A percentile compares a stretch with the other conserved stretches of the same genome.
Evolutionary conservation across 805 yeast species (phyloP).

Genomic region (Priceomyces medius): DNA sequence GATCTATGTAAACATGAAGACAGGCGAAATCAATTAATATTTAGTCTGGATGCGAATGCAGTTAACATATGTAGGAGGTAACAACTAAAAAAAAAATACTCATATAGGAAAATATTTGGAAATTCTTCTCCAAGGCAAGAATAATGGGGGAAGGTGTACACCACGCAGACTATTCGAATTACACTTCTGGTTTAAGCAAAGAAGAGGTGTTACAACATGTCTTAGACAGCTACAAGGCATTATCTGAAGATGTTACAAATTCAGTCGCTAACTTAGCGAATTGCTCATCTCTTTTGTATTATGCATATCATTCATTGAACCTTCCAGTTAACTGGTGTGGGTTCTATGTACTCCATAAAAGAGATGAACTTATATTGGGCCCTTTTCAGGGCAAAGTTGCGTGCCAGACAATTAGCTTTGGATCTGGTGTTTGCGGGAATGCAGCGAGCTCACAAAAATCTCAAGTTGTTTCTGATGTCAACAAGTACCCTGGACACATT

Average conservation of each 20-base stretch:
- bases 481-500: constrained; percentile 84
- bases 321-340: constrained; percentile 88
- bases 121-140: too few species aligned
- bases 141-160: constrained; percentile 16
- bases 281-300: constrained; percentile 84
- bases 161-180: constrained; percentile 77
- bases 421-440: constrained; percentile 89
- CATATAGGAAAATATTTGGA: too few species aligned
- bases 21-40: background rate
- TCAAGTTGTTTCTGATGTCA: constrained; percentile 77
- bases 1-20: too few species aligned
- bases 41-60: too few species aligned
- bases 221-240: constrained; percentile 61
- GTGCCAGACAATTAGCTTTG: constrained; percentile 76
- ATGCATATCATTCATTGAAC: constrained; percentile 67
- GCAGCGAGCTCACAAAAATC: constrained; percentile 63
- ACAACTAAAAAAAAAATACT: too few species aligned
- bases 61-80: too few species aligned
- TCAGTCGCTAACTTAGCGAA: constrained; percentile 92
- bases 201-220: constrained; percentile 59
- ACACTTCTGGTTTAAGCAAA: constrained; percentile 38
- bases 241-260: constrained; percentile 60
- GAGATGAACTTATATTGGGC: constrained; percentile 63
- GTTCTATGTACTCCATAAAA: constrained; percentile 61
- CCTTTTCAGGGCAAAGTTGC: constrained; percentile 98